These are phyloP conservation scores for Vairimorpha ceranae DNA, from an alignment of 371 early-diverging fungal genomes.

Conservation along the genomic window DNA sequence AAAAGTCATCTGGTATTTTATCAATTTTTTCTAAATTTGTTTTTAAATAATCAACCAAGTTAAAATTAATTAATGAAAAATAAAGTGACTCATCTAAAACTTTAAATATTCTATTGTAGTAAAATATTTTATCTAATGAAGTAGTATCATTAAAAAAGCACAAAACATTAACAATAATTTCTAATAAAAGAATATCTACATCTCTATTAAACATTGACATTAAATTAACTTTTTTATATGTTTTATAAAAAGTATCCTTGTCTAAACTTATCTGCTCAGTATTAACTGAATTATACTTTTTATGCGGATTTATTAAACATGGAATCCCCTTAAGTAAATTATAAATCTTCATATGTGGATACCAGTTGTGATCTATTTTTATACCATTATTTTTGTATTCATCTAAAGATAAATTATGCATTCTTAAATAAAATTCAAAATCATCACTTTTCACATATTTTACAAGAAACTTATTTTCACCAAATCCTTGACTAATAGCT, in stretches of 20 bases:
- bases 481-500: constrained; percentile 4
- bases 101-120: not conserved
- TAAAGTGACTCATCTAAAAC: not conserved
- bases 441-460: constrained; percentile 17
- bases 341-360: constrained; percentile 12
- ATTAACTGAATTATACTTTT: constrained; percentile 2
- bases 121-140: not conserved
- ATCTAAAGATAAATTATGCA: not conserved
- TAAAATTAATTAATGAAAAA: not conserved
- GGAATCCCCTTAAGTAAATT: not conserved
- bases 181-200: not conserved
- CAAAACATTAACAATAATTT: not conserved
- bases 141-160: not conserved
- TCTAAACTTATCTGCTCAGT: not conserved
- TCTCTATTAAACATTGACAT: not conserved
- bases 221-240: not conserved
- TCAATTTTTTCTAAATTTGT: not conserved
- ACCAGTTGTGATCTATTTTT: constrained; percentile 5
- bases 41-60: not conserved
- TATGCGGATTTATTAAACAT: not conserved
- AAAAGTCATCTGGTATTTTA: not conserved
- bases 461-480: not conserved
- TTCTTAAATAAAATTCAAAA: constrained; percentile 16
- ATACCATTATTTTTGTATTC: constrained; percentile 11
- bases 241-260: constrained; percentile 1